Percentiles rank a stretch among this genome's conserved stretches.
Conservation (phyloP, 768 basidiomycete genomes). For the Collybia mongolica region DNA sequence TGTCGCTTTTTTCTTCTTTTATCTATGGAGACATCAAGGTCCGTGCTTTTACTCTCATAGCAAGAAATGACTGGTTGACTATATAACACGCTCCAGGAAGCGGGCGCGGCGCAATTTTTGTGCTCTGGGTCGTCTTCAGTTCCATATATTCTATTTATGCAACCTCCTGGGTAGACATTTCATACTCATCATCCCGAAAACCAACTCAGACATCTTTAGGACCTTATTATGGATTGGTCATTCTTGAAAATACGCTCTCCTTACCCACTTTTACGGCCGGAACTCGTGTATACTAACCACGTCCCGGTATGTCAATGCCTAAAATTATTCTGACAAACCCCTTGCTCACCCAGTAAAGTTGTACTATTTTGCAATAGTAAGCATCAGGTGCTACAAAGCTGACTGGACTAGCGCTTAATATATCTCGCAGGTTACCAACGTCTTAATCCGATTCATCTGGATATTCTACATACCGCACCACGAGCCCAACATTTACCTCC, state of each 20-base stretch:
- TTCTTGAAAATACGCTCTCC: constrained; percentile 73
- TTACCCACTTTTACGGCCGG: constrained; percentile 66
- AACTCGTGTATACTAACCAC: constrained; percentile 69
- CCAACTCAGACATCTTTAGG: neutral
- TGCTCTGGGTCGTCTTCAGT: constrained; percentile 66
- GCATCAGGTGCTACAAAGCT: constrained; percentile 9
- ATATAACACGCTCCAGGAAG: constrained; percentile 20
- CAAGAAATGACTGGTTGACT: neutral
- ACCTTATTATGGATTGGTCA: constrained; percentile 5
- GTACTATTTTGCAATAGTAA: constrained; percentile 81
- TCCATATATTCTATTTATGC: constrained; percentile 69
- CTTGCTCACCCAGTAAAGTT: constrained; percentile 32
- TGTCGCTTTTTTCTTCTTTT: constrained; percentile 65
- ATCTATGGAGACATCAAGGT: constrained; percentile 74
- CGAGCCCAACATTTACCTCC: neutral
- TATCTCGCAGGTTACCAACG: neutral
- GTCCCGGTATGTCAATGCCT: constrained; percentile 47
- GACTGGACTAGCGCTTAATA: neutral
- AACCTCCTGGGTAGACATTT: constrained; percentile 66
- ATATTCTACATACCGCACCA: constrained; percentile 1
- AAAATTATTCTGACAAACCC: neutral
- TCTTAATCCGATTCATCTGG: constrained; percentile 2
- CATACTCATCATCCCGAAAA: neutral
- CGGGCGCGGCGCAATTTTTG: constrained; percentile 48
- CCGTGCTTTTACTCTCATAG: neutral